Base-by-base conservation (phyloP, 2,329 filamentous ascomycete species). In the Niveomyces coronatus region DNA sequence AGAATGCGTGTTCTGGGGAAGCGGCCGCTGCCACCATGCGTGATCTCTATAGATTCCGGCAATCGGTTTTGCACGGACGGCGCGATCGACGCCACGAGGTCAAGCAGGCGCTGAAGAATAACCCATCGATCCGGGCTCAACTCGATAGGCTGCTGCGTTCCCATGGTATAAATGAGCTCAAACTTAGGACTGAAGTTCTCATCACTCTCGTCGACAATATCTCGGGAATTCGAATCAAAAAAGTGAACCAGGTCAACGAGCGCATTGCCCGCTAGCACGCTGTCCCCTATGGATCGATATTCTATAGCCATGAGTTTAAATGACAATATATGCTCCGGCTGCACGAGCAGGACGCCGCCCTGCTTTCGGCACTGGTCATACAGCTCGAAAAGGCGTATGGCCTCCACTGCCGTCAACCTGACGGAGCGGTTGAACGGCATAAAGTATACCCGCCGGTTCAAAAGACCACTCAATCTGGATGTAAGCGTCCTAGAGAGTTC, bases 181-280 rank as follows among this genome's bases (percentile, higher is more conserved):
- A 77, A 79, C 35, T 71, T 72, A 5, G 68, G 62, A 30, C 64
- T 73, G 32, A 82, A 71, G 39, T 73, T 75, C 40, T 82, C 75
- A 34, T 83, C 79, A 28, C 72, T 76, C 51, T 83, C 76, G 40
- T 82, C 77, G 0, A 82, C 60, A 3, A 83, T 63, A 42, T 80
- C 76, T 0, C 74, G 58, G 0, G 67, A 62, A 2, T 54, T 42
- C 0, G 37, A 10, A 22, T 71, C 53, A 2, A 79, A 57, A 44
- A 64, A 70, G 0, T 55, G 18, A 13, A 74, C 68, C 0, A 54
- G 62, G 1, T 51, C n/a, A 0, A 70, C 44, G 9, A 77, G 49
- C 1, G 43, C 31, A 1, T 42, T 29, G 0, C 64, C 65, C 0
- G 20, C 16, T 0, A 31, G 15, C 9, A 9, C 11, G 18, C 26